Evolutionary conservation across 2,329 filamentous ascomycete species (phyloP), one percentile per base, ranked within the genome.

Genomic region (Aaosphaeria arxii): DNA sequence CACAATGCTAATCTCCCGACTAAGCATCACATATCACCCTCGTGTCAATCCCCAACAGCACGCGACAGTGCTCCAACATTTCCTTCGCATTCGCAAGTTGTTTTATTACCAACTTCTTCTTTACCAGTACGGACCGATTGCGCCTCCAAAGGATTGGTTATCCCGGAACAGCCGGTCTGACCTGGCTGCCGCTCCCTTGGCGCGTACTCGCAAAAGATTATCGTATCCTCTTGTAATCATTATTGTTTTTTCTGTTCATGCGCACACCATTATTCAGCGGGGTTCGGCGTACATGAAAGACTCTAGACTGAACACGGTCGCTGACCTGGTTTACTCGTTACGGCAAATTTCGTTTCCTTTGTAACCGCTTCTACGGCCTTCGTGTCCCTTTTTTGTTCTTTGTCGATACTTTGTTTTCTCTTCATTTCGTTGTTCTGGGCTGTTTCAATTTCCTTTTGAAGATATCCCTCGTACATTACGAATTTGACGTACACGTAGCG

Each of bases 81-180:
- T 17, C 17, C 29, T 7, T 11, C 29, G 13, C 41, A 7, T 43
- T 7, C 17, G 17, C 11, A 30, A 29, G 3, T 24, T 24, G 29
- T 45, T 52, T 44, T 57, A 36, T 54, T 55, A 42, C 28, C 46
- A 62, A 58, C 53, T 11, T 11, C 17, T 11, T 41, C 49, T 47
- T 43, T 11, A 32, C 45, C 41, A 6, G 11, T 11, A 7, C 9
- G 11, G 7, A 11, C 11, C 30, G 9, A 36, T 42, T 5, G 17
- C 9, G 36, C 32, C 41, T 32, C 29, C 29, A 29, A 17, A 6
- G 13, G 17, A 24, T 24, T 24, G 17, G 17, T 3, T 24, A 24
- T 24, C 17, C 11, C 29, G 48, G 53, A 54, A 55, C 53, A 61
- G 63, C 64, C 33, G 64, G 64, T 48, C 64, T 63, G 51, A 35